Percentiles rank a stretch among this genome's conserved stretches.
Conservation (phyloP, 2,329 filamentous ascomycete species). For the Diaporthe capsici region DNA sequence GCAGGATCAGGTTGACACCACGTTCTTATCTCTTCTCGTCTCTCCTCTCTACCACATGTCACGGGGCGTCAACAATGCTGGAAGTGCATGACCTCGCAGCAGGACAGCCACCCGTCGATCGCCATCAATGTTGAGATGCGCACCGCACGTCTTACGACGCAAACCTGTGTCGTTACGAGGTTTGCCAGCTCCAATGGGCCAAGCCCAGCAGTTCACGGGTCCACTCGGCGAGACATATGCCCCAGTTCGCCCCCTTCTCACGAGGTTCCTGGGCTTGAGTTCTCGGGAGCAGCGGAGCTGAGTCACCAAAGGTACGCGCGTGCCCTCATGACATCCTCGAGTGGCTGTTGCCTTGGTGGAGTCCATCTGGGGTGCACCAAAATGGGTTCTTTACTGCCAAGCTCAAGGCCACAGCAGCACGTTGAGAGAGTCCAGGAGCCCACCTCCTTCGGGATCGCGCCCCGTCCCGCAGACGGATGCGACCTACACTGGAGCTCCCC, state of each 20-base stretch:
- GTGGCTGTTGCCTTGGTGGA: conserved; percentile 17
- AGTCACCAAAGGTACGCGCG: conserved; percentile 14
- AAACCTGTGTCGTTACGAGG: background rate
- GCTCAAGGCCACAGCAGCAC: background rate
- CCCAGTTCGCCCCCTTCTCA: background rate
- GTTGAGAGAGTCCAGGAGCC: background rate
- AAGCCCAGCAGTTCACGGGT: background rate
- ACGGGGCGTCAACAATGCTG: background rate
- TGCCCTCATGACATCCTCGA: background rate
- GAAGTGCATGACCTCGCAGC: background rate
- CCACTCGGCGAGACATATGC: conserved; percentile 1
- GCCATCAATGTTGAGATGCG: background rate
- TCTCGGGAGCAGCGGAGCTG: conserved; percentile 10
- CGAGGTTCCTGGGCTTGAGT: conserved; percentile 5
- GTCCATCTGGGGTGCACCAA: background rate
- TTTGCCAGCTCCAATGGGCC: background rate
- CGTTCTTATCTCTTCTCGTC: background rate
- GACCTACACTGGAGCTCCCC: background rate
- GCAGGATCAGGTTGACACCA: background rate
- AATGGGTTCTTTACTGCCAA: background rate
- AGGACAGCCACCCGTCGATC: background rate
- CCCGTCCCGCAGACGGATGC: conserved; percentile 8
- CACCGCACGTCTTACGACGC: conserved; percentile 5
- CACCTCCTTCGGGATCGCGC: conserved; percentile 1
- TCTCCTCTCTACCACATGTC: background rate